Percentiles rank a stretch among this genome's conserved stretches.
Conservation (phyloP, 805 yeast species). For the Metahyphopichia silvanorum region DNA sequence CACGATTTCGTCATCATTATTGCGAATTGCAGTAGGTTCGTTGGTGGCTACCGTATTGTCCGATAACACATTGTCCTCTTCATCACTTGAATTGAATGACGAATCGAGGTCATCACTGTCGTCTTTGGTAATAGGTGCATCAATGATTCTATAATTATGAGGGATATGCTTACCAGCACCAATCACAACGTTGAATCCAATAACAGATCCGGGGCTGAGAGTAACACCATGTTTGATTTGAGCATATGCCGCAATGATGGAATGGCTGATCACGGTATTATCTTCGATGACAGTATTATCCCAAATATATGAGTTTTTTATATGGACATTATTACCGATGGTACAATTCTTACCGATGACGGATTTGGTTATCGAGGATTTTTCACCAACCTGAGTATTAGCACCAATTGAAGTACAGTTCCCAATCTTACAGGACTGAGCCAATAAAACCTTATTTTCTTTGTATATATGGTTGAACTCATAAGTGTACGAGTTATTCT, state of each 20-base stretch:
- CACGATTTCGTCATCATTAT: conserved; percentile 39
- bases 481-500: conserved; percentile 71
- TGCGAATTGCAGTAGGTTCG: conserved; percentile 21
- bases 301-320: conserved; percentile 83
- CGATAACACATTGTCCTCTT: conserved; percentile 13
- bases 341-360: conserved; percentile 83
- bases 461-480: conserved; percentile 86
- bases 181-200: conserved; percentile 72
- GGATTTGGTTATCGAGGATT: conserved; percentile 60
- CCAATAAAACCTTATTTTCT: conserved; percentile 82
- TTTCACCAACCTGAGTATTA: conserved; percentile 72
- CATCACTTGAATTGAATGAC: conserved; percentile 28
- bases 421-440: conserved; percentile 87
- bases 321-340: conserved; percentile 73
- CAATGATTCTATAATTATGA: conserved; percentile 50
- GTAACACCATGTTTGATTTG: conserved; percentile 49
- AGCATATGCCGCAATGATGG: conserved; percentile 70
- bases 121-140: conserved; percentile 36
- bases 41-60: conserved; percentile 14
- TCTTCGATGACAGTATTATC: conserved; percentile 75
- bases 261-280: conserved; percentile 51
- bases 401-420: conserved; percentile 81
- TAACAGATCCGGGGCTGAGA: conserved; percentile 67
- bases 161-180: conserved; percentile 51
- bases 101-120: conserved; percentile 24